These are phyloP conservation scores for Mesembryanthemum crystallinum DNA, from an alignment of 148 eudicot species.

Conservation along the genomic window DNA sequence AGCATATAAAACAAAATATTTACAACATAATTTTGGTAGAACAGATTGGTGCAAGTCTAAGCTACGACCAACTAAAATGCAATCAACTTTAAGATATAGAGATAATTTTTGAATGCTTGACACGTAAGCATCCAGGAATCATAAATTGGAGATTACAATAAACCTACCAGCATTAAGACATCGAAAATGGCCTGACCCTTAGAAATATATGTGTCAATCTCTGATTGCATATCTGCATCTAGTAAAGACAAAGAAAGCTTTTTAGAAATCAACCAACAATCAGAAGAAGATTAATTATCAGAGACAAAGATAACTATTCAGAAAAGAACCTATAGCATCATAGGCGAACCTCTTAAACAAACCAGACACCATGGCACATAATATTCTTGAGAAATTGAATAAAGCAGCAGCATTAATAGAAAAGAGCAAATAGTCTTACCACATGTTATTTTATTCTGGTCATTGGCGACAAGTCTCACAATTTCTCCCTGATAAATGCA, in stretches of 20 bases:
- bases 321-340: neutral
- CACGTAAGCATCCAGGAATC: conserved; percentile 3
- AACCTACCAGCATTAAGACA: conserved; percentile 66
- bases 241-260: conserved; percentile 24
- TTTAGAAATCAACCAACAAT: neutral
- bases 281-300: neutral
- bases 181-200: conserved; percentile 67
- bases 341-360: neutral
- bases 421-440: conserved; percentile 45
- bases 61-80: neutral
- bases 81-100: neutral
- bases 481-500: conserved; percentile 63
- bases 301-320: conserved; percentile 6
- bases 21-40: neutral
- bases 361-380: neutral
- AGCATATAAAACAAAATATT: neutral
- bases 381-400: neutral
- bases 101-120: neutral
- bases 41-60: neutral
- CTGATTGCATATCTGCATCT: conserved; percentile 90
- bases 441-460: conserved; percentile 79
- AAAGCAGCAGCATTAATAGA: neutral
- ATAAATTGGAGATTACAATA: neutral
- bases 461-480: conserved; percentile 76
- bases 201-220: conserved; percentile 60